These are phyloP conservation scores for Calophaca sinica DNA, from an alignment of 306 rosid species.

Conservation along the genomic window DNA sequence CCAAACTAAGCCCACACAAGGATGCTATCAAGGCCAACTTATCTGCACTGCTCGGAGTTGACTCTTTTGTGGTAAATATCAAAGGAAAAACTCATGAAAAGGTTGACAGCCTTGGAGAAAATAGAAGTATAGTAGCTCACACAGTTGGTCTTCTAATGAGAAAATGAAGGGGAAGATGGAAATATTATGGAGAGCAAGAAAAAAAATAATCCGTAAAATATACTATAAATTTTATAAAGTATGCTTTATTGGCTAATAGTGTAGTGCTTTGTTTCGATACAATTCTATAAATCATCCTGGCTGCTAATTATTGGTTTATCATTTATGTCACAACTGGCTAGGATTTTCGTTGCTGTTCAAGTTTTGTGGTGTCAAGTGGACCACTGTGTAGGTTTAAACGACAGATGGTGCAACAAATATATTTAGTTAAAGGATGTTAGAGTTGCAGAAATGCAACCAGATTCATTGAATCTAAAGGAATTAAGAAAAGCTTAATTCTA, in stretches of 20 bases:
- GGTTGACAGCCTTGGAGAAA: slow-evolving; percentile 97
- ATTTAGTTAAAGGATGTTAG: too few relatives aligned
- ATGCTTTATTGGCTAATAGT: slow-evolving; percentile 31
- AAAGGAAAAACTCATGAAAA: slow-evolving; percentile 98
- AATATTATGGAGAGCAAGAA: slow-evolving; percentile 14
- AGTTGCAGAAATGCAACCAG: too few relatives aligned
- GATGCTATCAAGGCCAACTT: slow-evolving; percentile 86
- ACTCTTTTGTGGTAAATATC: slow-evolving; percentile 83
- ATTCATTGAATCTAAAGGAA: too few relatives aligned
- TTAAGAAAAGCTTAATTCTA: too few relatives aligned
- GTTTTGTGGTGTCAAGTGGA: too few relatives aligned
- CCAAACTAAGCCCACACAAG: slow-evolving; percentile 95
- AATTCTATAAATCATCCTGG: slow-evolving; percentile 10
- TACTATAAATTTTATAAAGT: slow-evolving; percentile 2
- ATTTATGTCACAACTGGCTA: not conserved
- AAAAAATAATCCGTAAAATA: slow-evolving; percentile 25
- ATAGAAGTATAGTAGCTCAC: slow-evolving; percentile 96
- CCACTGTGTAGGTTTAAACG: too few relatives aligned
- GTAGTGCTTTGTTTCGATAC: slow-evolving; percentile 22
- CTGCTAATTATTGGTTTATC: slow-evolving; percentile 13
- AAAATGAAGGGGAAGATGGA: slow-evolving; percentile 52
- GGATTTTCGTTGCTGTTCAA: too few relatives aligned
- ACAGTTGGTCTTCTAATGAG: slow-evolving; percentile 94
- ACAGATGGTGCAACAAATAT: too few relatives aligned
- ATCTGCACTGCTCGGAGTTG: slow-evolving; percentile 87